phyloP scores from a whole-genome alignment of 208 protist genomes.

The Acanthamoeba sp. region DNA sequence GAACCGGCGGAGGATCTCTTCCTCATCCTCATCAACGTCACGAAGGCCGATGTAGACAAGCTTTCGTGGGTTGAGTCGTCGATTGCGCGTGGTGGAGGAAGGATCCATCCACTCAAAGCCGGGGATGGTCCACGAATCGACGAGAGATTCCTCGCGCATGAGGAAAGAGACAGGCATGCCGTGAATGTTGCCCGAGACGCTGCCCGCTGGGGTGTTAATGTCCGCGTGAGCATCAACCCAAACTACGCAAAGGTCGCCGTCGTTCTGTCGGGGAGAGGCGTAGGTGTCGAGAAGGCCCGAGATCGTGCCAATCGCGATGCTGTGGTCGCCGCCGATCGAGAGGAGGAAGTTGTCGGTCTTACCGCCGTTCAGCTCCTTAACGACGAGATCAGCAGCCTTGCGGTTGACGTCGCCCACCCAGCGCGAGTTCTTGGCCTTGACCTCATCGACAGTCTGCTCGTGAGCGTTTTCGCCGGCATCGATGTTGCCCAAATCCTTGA shows the following conservation, averaged over 20 bases:
- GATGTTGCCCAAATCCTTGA: slow-evolving; percentile 59
- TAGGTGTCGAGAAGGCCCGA: slow-evolving; percentile 61
- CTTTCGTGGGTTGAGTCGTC: slow-evolving; percentile 86
- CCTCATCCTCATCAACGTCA: slow-evolving; percentile 89
- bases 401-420: slow-evolving; percentile 84
- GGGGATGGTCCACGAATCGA: slow-evolving; percentile 86
- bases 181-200: slow-evolving; percentile 90
- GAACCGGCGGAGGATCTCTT: slow-evolving; percentile 86
- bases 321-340: slow-evolving; percentile 76
- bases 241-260: slow-evolving; percentile 87
- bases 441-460: background rate
- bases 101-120: slow-evolving; percentile 81
- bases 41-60: slow-evolving; percentile 90
- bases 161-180: slow-evolving; percentile 87
- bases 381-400: slow-evolving; percentile 81
- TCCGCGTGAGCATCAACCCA: slow-evolving; percentile 92
- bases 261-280: background rate
- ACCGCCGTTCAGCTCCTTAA: slow-evolving; percentile 83
- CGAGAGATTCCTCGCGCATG: slow-evolving; percentile 81
- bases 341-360: slow-evolving; percentile 79
- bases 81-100: slow-evolving; percentile 53
- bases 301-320: slow-evolving; percentile 70
- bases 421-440: slow-evolving; percentile 78
- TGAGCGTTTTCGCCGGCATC: background rate
- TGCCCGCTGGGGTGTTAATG: slow-evolving; percentile 89